These are phyloP conservation scores for Dendrobium chrysotoxum DNA, from an alignment of 106 monocot genomes.

Conservation along the genomic window DNA sequence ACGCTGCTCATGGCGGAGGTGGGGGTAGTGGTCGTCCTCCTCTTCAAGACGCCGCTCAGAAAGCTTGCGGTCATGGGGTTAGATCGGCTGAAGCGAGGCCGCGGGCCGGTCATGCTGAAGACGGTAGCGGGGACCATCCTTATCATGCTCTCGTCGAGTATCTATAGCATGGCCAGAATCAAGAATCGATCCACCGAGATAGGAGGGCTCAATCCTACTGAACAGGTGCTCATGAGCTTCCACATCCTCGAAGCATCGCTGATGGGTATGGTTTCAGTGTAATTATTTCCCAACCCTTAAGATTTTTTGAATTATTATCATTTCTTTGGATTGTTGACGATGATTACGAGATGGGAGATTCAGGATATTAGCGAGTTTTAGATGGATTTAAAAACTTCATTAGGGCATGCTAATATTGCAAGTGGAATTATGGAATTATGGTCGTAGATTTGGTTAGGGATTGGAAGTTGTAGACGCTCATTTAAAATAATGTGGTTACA, in stretches of 20 bases:
- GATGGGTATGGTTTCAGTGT: conserved; percentile 45
- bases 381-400: not conserved
- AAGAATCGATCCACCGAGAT: conserved; percentile 27
- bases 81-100: conserved; percentile 65
- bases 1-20: conserved; percentile 46
- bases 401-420: not conserved
- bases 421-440: not conserved
- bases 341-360: not conserved
- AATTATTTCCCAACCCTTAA: not conserved
- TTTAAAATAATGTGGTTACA: not conserved
- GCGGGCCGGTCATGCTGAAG: conserved; percentile 52
- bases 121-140: conserved; percentile 46
- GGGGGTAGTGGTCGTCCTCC: conserved; percentile 33
- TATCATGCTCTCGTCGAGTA: conserved; percentile 39
- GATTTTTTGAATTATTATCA: not conserved
- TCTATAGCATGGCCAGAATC: conserved; percentile 69
- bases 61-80: conserved; percentile 39
- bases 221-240: conserved; percentile 79
- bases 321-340: not conserved
- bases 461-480: not conserved
- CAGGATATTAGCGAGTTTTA: not conserved
- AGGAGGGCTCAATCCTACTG: conserved; percentile 59
- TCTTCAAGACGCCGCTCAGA: conserved; percentile 51
- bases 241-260: conserved; percentile 81
- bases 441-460: not conserved